Evolutionary conservation across 2,329 filamentous ascomycete genomes (phyloP).

Genomic region (Rhynchosporium secalis): DNA sequence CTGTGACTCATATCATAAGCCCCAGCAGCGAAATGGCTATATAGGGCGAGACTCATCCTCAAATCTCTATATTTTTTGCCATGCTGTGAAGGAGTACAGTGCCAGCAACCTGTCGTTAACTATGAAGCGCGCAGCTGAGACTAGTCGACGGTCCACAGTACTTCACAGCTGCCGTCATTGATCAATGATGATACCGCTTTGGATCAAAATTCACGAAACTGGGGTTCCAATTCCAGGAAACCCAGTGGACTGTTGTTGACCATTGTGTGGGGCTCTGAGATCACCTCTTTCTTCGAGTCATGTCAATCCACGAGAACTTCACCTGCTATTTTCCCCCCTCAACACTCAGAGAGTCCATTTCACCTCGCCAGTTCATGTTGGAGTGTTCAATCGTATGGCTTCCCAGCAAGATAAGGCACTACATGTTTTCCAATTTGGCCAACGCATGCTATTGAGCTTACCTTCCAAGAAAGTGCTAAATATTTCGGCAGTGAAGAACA

Average conservation of each 20-base stretch:
- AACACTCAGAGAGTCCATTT: not conserved
- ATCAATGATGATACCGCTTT: constrained; percentile 4
- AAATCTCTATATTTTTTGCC: too few species aligned
- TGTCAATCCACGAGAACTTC: not conserved
- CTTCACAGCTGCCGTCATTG: not conserved
- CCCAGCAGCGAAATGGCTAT: too few species aligned
- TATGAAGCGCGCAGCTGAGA: not conserved
- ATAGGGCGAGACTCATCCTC: too few species aligned
- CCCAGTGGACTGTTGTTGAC: not conserved
- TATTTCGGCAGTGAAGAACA: too few species aligned
- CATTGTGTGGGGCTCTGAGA: constrained; percentile 4
- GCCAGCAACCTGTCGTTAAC: not conserved
- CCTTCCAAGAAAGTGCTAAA: too few species aligned
- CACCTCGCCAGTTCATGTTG: too few species aligned
- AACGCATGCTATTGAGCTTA: too few species aligned
- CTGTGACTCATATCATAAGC: too few species aligned
- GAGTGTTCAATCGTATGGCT: too few species aligned
- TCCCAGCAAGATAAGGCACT: too few species aligned
- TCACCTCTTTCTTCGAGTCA: not conserved
- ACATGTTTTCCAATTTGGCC: too few species aligned
- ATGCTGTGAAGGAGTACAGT: too few species aligned
- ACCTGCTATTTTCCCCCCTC: not conserved
- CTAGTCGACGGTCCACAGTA: not conserved
- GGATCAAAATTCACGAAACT: not conserved
- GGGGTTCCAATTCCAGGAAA: not conserved